Evolutionary conservation across 2,329 filamentous ascomycete genomes (phyloP), one percentile per base, ranked within the genome.

Genomic region (Pseudocercospora vitis): DNA sequence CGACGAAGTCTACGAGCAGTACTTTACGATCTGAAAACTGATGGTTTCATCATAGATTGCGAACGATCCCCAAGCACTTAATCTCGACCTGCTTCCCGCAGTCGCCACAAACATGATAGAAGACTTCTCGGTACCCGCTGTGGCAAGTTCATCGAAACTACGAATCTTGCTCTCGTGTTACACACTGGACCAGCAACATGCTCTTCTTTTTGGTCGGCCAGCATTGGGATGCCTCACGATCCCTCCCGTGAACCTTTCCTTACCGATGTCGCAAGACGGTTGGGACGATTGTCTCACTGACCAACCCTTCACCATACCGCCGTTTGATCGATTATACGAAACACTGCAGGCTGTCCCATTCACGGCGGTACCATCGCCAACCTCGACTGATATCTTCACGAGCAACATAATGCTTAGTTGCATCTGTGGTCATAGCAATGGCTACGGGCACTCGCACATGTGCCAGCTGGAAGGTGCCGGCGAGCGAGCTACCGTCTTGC

Each of bases 161-260:
- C 71, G 70, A 6, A 62, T 77, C 3, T 65, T 77, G 3, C 51
- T 71, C 9, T 69, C 71, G 8, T 77, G 73, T 62, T 74, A 71
- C 50, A 63, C 75, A 19, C 63, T 78, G 7, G 73, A 76, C 46
- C 67, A 65, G 7, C 71, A 76, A 37, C 72, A 74, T 54, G 56
- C 63, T 9, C 60, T 48, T 6, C 50, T 69, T 1, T 68, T 68
- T 44, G 66, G 63, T 11, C 56, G 62, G 19, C 29, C 32, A 12
- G 50, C 40, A 2, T 49, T 49, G 8, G 37, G 50, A 3, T 55
- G 55, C 21, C 42, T 56, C 16, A 49, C 58, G 12, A 63, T 51
- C 5, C 14, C 11, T 3, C 46, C 63, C 8, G 53, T 66, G n/a
- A 62, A 69, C n/a, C 67, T 76, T 23, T 71, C 72, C 1, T 67